Base-by-base conservation (phyloP, 73 alveolate species). In the Tetrahymena thermophila region DNA sequence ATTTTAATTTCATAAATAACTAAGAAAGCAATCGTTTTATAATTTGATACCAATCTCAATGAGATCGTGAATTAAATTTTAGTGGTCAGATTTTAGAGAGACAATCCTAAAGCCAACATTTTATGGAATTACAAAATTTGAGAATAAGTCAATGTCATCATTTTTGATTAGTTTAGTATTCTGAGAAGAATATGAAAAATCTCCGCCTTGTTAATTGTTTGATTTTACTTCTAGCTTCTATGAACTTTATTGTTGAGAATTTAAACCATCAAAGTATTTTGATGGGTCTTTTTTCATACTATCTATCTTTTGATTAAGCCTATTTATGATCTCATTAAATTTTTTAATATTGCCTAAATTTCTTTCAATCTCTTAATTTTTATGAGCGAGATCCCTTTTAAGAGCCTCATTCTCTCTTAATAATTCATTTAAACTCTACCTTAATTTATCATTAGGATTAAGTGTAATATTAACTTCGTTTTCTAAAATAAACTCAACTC, bases 321-420 rank as follows among this genome's bases (percentile, higher is more conserved):
- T 85, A 43, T 42, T 85, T 31, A 95, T 94, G 21, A 95, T 34
- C 23, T 95, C 93, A 28, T 71, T 95, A 21, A 85, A 43, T 85
- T 85, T 85, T 85, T 37, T 89, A 28, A 95, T 56, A 35, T 95
- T 95, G 35, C 97, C 97, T 35, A 85, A 15, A 35, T 85, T 43
- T 95, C 97, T 89, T 38, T 95, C 97, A 85, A 95, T 37, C 84
- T 95, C 97, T 85, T 95, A 56, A n/a, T 95, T 95, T 43, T 95
- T 95, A 17, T 95, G 95, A 21, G 93, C 93, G 1, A 95, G 94
- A 25, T 95, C 97, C 35, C 97, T 95, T 55, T 95, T 95, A 23
- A 95, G 93, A 34, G 83, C 84, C 55, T 95, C 97, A 89, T 95
- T 95, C 40, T 95, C 97, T 56, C 94, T 95, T 9, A 95, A 35